phyloP scores from a whole-genome alignment of 148 eudicot species.

The Camellia granthamiana region DNA sequence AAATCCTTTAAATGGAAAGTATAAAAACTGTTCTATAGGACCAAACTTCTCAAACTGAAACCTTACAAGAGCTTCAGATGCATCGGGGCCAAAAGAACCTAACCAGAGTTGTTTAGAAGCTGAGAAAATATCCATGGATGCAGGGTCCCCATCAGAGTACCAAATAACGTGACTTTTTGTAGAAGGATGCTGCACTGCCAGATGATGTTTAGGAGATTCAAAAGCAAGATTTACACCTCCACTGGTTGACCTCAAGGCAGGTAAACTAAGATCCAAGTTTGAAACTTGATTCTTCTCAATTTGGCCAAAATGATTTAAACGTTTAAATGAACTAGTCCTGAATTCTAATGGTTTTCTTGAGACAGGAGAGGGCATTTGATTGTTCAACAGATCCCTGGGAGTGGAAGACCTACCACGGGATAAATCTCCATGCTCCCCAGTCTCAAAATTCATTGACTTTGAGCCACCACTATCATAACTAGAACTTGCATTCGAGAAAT shows the following conservation, averaged over 20 bases:
- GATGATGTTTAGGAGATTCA: constrained; percentile 42
- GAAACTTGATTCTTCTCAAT: constrained; percentile 44
- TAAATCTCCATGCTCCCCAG: constrained; percentile 50
- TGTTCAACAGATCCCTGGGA: constrained; percentile 49
- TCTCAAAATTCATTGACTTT: constrained; percentile 48
- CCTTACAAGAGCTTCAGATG: constrained; percentile 72
- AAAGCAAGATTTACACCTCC: constrained; percentile 27
- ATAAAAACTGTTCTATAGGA: constrained; percentile 57
- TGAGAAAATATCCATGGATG: constrained; percentile 72
- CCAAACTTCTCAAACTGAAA: constrained; percentile 89
- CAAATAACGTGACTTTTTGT: constrained; percentile 40
- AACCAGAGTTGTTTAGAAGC: constrained; percentile 91
- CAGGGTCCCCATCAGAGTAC: constrained; percentile 88
- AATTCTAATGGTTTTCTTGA: constrained; percentile 47
- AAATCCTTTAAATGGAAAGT: constrained; percentile 58
- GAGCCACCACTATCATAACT: constrained; percentile 63
- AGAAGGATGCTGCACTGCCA: constrained; percentile 31
- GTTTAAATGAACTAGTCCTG: constrained; percentile 45
- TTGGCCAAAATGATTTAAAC: constrained; percentile 34
- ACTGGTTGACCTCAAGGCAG: constrained; percentile 38
- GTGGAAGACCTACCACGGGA: constrained; percentile 51
- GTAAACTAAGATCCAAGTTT: constrained; percentile 20
- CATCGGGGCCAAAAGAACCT: constrained; percentile 78
- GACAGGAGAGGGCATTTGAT: constrained; percentile 52
- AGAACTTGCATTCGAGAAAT: constrained; percentile 39